These are phyloP conservation scores for Dillenia turbinata DNA, from an alignment of 164 flowering plant species.

Conservation along the genomic window DNA sequence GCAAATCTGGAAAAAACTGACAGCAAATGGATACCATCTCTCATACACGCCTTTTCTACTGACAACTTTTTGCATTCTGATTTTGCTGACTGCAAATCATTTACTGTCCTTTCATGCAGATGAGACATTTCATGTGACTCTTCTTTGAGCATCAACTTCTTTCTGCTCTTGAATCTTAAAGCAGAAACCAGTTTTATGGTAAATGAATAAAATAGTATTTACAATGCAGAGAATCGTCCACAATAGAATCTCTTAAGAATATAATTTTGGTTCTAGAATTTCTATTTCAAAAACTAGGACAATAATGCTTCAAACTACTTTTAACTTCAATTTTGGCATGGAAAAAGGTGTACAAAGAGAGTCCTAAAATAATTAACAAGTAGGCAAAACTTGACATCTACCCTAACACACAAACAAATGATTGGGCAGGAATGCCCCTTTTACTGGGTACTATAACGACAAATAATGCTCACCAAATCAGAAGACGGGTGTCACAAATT, in stretches of 20 bases:
- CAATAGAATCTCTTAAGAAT: neutral
- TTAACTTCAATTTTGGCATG: too few relatives aligned
- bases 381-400: too few relatives aligned
- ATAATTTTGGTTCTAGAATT: neutral
- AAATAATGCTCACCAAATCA: too few relatives aligned
- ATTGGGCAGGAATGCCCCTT: too few relatives aligned
- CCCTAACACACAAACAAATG: too few relatives aligned
- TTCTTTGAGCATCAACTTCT: constrained; percentile 28
- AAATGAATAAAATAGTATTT: neutral
- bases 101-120: constrained; percentile 34
- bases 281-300: neutral
- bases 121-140: constrained; percentile 31
- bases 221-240: too few relatives aligned
- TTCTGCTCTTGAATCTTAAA: constrained; percentile 29
- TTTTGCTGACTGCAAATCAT: constrained; percentile 45
- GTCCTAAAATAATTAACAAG: too few relatives aligned
- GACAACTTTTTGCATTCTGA: constrained; percentile 34
- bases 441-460: too few relatives aligned
- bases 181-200: neutral
- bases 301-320: too few relatives aligned
- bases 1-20: too few relatives aligned
- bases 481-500: too few relatives aligned
- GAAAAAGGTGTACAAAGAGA: too few relatives aligned
- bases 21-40: neutral
- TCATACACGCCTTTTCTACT: constrained; percentile 49